Conservation (phyloP, 495 filamentous ascomycete genomes). For the Ramalina intermedia region DNA sequence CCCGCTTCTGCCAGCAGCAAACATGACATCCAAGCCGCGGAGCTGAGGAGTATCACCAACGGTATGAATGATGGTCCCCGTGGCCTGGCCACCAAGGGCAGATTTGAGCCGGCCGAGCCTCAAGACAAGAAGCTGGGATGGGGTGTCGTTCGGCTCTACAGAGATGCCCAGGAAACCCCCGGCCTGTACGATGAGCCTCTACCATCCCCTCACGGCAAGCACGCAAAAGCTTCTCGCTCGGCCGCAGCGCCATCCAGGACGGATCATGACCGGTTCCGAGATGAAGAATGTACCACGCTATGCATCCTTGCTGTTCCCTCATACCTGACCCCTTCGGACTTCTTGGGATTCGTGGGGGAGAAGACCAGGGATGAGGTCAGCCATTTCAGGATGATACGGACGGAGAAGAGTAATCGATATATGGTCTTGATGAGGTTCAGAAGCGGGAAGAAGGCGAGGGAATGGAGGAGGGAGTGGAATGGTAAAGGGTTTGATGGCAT, state of each 20-base stretch:
- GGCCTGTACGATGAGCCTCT: conserved; percentile 26
- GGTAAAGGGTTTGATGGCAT: conserved; percentile 89
- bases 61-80: conserved; percentile 37
- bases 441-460: conserved; percentile 51
- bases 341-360: conserved; percentile 85
- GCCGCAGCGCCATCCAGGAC: neutral
- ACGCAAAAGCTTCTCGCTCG: neutral
- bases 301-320: conserved; percentile 91
- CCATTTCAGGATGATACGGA: conserved; percentile 92
- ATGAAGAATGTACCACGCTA: conserved; percentile 69
- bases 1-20: conserved; percentile 15
- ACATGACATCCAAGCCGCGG: conserved; percentile 5
- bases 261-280: conserved; percentile 20
- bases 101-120: conserved; percentile 58
- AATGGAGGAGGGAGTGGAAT: conserved; percentile 81
- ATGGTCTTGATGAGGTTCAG: conserved; percentile 97
- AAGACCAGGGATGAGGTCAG: conserved; percentile 76
- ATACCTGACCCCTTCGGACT: conserved; percentile 81
- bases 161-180: conserved; percentile 65
- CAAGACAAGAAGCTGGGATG: conserved; percentile 74
- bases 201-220: conserved; percentile 5
- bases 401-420: conserved; percentile 75
- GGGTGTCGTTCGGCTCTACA: conserved; percentile 88
- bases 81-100: conserved; percentile 57
- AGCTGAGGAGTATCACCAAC: conserved; percentile 26